These are phyloP conservation scores for Chaetomiaceae sp. DNA, from an alignment of 2,329 filamentous ascomycete species.

Conservation along the genomic window DNA sequence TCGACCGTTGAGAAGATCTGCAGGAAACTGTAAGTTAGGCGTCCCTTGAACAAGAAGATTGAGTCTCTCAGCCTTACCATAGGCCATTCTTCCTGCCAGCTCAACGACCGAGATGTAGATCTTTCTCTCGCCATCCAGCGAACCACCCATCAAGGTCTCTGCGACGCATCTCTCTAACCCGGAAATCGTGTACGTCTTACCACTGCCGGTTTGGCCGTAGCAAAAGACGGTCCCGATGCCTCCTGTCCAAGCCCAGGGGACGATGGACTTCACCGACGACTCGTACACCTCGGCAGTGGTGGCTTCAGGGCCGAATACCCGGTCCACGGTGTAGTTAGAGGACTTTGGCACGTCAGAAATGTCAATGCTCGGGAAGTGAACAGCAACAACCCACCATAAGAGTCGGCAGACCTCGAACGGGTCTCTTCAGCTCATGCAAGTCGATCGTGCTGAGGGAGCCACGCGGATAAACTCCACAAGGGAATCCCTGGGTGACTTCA, in stretches of 20 bases:
- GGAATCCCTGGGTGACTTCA: conserved; percentile 31
- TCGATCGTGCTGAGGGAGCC: conserved; percentile 29
- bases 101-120: conserved; percentile 25
- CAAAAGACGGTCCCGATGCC: conserved; percentile 47
- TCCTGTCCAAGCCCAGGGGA: conserved; percentile 44
- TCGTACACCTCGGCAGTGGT: conserved; percentile 40
- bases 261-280: conserved; percentile 37
- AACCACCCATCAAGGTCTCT: conserved; percentile 26
- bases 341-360: conserved; percentile 27
- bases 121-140: conserved; percentile 22
- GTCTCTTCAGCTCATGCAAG: conserved; percentile 36
- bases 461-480: conserved; percentile 28
- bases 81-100: conserved; percentile 20
- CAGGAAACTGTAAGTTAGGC: not conserved
- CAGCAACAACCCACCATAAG: conserved; percentile 27
- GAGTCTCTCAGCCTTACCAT: conserved; percentile 21
- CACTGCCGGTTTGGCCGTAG: conserved; percentile 47
- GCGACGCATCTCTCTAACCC: conserved; percentile 39
- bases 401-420: conserved; percentile 30
- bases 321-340: conserved; percentile 34
- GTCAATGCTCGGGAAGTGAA: not conserved
- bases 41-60: not conserved
- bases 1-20: conserved; percentile 41
- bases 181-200: conserved; percentile 44
- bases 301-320: conserved; percentile 33